Evolutionary conservation across 345 rosid species (phyloP).

Genomic region (Populus deltoides): DNA sequence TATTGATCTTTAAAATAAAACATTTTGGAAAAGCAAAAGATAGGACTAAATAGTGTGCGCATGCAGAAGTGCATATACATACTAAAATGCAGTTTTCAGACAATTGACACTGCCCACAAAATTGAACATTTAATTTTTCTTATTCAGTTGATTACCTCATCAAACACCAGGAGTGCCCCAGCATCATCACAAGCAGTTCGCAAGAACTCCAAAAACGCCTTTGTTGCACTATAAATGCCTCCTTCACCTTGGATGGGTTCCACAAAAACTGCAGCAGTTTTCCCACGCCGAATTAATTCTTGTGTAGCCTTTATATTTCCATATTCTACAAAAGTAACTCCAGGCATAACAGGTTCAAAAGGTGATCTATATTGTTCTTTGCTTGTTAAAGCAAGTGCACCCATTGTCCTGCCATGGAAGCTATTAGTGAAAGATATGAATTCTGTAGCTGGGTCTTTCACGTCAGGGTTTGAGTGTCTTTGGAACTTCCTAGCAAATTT

Average conservation of each 20-base stretch:
- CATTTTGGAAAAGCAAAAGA: no score
- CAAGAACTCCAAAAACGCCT: constrained; percentile 63
- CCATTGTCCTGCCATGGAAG: constrained; percentile 96
- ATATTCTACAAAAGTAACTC: constrained; percentile 80
- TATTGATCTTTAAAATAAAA: no score
- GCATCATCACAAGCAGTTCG: constrained; percentile 77
- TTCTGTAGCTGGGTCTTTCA: constrained; percentile 48
- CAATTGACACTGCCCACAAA: neutral
- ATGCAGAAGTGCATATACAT: neutral
- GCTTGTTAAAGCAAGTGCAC: constrained; percentile 91
- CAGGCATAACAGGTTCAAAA: constrained; percentile 98
- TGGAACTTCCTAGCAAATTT: constrained; percentile 89
- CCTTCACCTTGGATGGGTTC: constrained; percentile 99
- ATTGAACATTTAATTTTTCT: neutral
- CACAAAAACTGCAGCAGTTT: constrained; percentile 83
- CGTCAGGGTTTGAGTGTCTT: constrained; percentile 53
- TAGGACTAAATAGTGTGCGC: neutral
- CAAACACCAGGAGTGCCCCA: constrained; percentile 83
- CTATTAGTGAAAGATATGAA: constrained; percentile 74
- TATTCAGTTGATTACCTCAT: constrained; percentile 55
- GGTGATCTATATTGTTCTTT: constrained; percentile 82
- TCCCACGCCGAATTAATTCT: constrained; percentile 48
- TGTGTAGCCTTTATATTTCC: constrained; percentile 65
- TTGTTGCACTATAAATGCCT: constrained; percentile 74
- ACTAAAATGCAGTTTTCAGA: neutral